phyloP scores from a whole-genome alignment of 2,329 filamentous ascomycete genomes.

The Xylariaceae sp. region DNA sequence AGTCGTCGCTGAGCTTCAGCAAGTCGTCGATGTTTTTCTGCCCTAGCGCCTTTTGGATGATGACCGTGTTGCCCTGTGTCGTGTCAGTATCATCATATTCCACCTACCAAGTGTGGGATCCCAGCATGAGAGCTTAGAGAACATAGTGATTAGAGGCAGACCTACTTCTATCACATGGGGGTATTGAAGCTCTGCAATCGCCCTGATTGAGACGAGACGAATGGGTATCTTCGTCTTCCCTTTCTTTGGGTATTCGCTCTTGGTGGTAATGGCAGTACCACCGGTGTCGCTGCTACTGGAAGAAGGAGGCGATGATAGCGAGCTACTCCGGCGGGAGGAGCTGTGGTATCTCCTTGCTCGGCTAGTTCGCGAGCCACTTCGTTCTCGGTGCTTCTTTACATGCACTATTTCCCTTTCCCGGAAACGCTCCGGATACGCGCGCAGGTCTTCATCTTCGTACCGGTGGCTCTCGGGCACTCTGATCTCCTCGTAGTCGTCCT shows the following conservation, averaged over 20 bases:
- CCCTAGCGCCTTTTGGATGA: slow-evolving; percentile 77
- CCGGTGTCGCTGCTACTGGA: slow-evolving; percentile 41
- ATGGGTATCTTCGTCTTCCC: slow-evolving; percentile 87
- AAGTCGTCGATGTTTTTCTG: slow-evolving; percentile 90
- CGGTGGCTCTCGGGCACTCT: slow-evolving; percentile 60
- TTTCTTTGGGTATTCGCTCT: slow-evolving; percentile 66
- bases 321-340: slow-evolving; percentile 35
- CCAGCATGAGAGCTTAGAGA: too few species aligned
- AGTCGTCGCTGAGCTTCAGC: slow-evolving; percentile 74
- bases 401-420: slow-evolving; percentile 57
- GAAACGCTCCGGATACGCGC: slow-evolving; percentile 53
- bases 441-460: slow-evolving; percentile 68
- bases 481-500: slow-evolving; percentile 60
- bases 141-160: slow-evolving; percentile 4
- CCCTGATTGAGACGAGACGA: slow-evolving; percentile 71
- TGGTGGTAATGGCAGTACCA: slow-evolving; percentile 43
- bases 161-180: slow-evolving; percentile 80
- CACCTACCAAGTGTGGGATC: background rate
- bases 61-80: slow-evolving; percentile 66
- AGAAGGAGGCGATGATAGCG: slow-evolving; percentile 40
- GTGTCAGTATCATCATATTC: slow-evolving; percentile 29
- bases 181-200: slow-evolving; percentile 78
- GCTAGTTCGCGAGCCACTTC: slow-evolving; percentile 39
- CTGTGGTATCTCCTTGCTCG: slow-evolving; percentile 26
- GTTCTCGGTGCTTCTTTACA: slow-evolving; percentile 41